phyloP scores from a whole-genome alignment of 2,329 filamentous ascomycete genomes.

The Domatiomyces globalis region DNA sequence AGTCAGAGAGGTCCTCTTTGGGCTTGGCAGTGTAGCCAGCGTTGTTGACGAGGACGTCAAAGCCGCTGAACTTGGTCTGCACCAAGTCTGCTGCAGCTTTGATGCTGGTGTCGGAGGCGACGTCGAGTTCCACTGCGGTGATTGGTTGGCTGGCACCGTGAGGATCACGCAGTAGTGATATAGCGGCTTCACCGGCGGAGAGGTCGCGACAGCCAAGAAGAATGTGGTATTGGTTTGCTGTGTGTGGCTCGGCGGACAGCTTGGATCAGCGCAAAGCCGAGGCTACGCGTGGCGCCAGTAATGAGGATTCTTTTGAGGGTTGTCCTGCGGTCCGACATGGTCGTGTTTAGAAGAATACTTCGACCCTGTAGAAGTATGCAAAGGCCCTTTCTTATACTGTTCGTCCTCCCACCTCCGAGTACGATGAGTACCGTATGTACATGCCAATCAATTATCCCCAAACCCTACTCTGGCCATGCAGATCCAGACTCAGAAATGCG shows the following conservation, averaged over 20 bases:
- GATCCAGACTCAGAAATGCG: too few relatives aligned
- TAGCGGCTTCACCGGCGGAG: too few relatives aligned
- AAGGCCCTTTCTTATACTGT: too few relatives aligned
- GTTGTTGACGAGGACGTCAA: constrained; percentile 2
- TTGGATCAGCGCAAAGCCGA: constrained; percentile 7
- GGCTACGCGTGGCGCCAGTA: constrained; percentile 8
- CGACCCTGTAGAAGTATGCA: too few relatives aligned
- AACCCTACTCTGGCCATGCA: too few relatives aligned
- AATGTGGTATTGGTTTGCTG: constrained; percentile 1
- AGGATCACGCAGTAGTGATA: constrained; percentile 1
- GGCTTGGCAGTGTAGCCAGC: constrained; percentile 1
- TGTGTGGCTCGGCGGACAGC: constrained; percentile 1
- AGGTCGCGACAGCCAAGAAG: constrained; percentile 1
- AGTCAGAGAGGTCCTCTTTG: constrained; percentile 3
- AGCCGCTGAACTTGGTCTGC: neutral
- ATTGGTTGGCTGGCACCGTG: neutral
- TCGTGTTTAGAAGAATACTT: too few relatives aligned
- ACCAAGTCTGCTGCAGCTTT: neutral
- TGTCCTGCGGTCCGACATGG: too few relatives aligned
- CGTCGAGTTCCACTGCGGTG: neutral
- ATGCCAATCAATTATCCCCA: too few relatives aligned
- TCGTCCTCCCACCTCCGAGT: too few relatives aligned
- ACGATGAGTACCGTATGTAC: too few relatives aligned
- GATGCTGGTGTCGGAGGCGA: constrained; percentile 4
- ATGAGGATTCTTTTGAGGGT: constrained; percentile 1